Percentiles rank a stretch among this genome's conserved stretches.
Conservation (phyloP, 139 green algal genomes). For the Chlorella sp. region DNA sequence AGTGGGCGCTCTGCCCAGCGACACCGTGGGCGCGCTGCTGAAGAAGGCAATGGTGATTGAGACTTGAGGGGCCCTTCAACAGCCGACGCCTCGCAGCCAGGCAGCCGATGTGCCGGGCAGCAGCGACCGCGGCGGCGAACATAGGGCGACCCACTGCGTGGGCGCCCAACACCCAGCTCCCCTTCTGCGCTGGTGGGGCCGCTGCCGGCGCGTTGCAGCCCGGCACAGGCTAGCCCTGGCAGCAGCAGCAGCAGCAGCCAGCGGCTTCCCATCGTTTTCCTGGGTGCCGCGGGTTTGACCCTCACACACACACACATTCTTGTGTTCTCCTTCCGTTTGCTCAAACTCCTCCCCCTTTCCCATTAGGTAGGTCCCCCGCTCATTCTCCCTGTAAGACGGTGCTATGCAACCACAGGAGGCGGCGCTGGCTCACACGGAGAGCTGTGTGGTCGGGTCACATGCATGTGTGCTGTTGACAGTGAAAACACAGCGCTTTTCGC, state of each 20-base stretch:
- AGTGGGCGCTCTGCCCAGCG: conserved; percentile 84
- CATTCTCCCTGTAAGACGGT: background rate
- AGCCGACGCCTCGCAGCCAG: background rate
- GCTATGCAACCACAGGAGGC: too few species aligned
- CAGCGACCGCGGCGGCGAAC: background rate
- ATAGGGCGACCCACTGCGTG: background rate
- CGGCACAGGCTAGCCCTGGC: background rate
- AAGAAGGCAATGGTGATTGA: conserved; percentile 78
- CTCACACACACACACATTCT: background rate
- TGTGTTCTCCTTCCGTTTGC: background rate
- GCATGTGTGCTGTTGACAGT: too few species aligned
- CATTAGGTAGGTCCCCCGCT: background rate
- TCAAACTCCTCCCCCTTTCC: background rate
- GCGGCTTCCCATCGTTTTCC: background rate
- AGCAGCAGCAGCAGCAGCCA: background rate
- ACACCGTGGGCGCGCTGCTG: conserved; percentile 88
- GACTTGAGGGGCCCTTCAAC: background rate
- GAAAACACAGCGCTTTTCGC: too few species aligned
- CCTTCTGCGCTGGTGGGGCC: background rate
- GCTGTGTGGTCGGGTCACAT: too few species aligned
- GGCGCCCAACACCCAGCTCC: background rate
- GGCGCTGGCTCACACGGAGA: too few species aligned
- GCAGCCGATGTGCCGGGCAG: background rate
- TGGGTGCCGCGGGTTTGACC: background rate
- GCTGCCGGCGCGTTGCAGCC: background rate